These are phyloP conservation scores for Annulohypoxylon nitens DNA, from an alignment of 495 filamentous ascomycete genomes.

Conservation along the genomic window DNA sequence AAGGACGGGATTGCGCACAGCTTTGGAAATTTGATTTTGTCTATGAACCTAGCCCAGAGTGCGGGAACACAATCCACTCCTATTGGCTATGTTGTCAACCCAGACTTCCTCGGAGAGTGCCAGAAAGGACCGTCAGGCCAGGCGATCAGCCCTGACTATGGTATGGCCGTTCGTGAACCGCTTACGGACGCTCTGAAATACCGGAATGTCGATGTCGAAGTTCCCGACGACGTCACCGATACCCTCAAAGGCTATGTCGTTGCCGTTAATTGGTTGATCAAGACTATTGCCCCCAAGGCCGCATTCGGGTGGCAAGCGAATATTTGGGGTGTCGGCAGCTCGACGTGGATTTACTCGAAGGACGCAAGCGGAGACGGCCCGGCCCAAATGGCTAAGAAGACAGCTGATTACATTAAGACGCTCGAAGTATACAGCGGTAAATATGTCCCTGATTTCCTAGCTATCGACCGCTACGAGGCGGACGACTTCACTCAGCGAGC, in stretches of 20 bases:
- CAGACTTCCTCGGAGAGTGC: slow-evolving; percentile 25
- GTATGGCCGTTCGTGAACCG: slow-evolving; percentile 7
- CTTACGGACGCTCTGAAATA: slow-evolving; percentile 6
- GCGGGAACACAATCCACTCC: background rate
- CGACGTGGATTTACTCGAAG: slow-evolving; percentile 18
- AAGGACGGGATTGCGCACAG: slow-evolving; percentile 2
- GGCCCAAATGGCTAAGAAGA: slow-evolving; percentile 12
- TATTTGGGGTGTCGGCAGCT: slow-evolving; percentile 27
- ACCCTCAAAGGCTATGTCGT: slow-evolving; percentile 14
- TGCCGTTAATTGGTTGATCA: slow-evolving; percentile 15
- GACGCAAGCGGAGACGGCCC: background rate
- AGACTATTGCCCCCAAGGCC: background rate
- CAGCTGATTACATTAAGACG: slow-evolving; percentile 25
- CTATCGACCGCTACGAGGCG: slow-evolving; percentile 29
- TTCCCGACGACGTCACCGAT: slow-evolving; percentile 12
- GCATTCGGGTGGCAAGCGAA: slow-evolving; percentile 26
- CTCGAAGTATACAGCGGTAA: slow-evolving; percentile 18
- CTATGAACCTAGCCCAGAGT: background rate
- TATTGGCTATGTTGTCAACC: slow-evolving; percentile 17
- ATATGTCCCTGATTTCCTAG: slow-evolving; percentile 26
- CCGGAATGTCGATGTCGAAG: background rate
- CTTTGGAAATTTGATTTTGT: slow-evolving; percentile 23
- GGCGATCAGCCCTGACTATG: background rate
- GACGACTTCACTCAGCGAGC: slow-evolving; percentile 48
- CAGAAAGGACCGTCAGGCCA: slow-evolving; percentile 5